These are phyloP conservation scores for sorghum (Sorghum bicolor) DNA, from an alignment of 176 grass and related monocot genomes.

Conservation along the genomic window DNA sequence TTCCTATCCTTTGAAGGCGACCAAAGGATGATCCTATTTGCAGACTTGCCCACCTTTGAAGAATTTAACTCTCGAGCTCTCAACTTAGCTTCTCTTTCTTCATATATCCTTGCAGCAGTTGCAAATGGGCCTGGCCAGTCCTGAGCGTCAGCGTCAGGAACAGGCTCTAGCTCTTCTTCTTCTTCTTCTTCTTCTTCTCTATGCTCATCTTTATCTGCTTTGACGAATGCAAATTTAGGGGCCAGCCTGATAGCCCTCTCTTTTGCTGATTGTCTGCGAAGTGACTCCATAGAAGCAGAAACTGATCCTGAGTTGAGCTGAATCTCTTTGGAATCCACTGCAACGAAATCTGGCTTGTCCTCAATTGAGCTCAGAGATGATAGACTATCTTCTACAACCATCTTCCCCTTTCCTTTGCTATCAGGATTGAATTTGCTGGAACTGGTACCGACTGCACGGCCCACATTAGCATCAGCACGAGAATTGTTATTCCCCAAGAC, in stretches of 20 bases:
- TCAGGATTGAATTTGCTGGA: constrained; percentile 7
- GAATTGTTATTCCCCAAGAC: constrained; percentile 32
- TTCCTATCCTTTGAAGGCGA: constrained; percentile 49
- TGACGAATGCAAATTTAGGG: constrained; percentile 89
- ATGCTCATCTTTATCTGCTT: constrained; percentile 46
- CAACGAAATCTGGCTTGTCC: background rate
- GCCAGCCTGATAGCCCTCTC: constrained; percentile 61
- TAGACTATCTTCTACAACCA: constrained; percentile 41
- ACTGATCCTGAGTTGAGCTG: background rate
- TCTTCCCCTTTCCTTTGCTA: constrained; percentile 59
- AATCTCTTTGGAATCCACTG: background rate
- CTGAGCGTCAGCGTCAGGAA: constrained; percentile 16
- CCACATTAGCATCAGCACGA: constrained; percentile 15
- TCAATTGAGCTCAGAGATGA: constrained; percentile 7
- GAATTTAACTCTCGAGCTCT: constrained; percentile 51
- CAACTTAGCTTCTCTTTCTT: constrained; percentile 61
- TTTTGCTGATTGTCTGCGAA: constrained; percentile 44
- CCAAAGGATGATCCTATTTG: constrained; percentile 54
- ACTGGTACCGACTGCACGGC: background rate
- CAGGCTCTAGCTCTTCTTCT: constrained; percentile 40
- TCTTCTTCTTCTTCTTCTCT: constrained; percentile 31
- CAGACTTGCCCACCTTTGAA: constrained; percentile 28
- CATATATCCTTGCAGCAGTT: constrained; percentile 71
- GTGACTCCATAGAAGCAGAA: background rate
- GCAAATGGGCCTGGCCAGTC: constrained; percentile 92